A percentile compares a stretch with the other conserved stretches of the same genome.
These are phyloP conservation scores for Phlebiopsis gigantea DNA, from an alignment of 768 basidiomycete genomes.

Conservation along the genomic window DNA sequence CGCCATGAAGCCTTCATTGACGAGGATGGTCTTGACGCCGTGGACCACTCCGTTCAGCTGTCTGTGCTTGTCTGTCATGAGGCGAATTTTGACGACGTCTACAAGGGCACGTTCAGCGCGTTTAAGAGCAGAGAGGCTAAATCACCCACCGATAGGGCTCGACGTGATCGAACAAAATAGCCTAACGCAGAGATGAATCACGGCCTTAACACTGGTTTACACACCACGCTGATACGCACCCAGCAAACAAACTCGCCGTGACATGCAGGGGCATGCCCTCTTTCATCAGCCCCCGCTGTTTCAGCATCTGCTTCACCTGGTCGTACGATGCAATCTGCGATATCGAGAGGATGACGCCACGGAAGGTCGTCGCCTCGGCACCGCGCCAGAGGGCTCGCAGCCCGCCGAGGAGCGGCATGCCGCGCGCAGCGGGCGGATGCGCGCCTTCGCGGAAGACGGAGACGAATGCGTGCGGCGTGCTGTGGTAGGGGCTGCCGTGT, in stretches of 20 bases:
- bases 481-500: conserved; percentile 26
- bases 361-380: conserved; percentile 27
- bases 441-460: conserved; percentile 27
- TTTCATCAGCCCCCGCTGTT: conserved; percentile 24
- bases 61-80: conserved; percentile 32
- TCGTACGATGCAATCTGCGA: conserved; percentile 33
- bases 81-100: conserved; percentile 33
- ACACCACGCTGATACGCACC: conserved; percentile 11
- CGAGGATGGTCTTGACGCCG: conserved; percentile 25
- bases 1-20: conserved; percentile 26
- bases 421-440: conserved; percentile 1
- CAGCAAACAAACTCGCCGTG: conserved; percentile 28
- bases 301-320: conserved; percentile 30
- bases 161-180: conserved; percentile 31
- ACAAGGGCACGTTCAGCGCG: too few relatives aligned
- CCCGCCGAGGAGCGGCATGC: conserved; percentile 15
- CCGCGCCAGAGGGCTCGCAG: conserved; percentile 29
- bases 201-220: conserved; percentile 11
- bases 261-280: conserved; percentile 29
- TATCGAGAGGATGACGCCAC: conserved; percentile 29
- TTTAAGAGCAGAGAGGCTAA: not conserved
- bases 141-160: conserved; percentile 12
- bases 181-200: conserved; percentile 10
- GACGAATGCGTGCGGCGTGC: conserved; percentile 27
- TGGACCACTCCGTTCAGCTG: conserved; percentile 24